Base-by-base conservation (phyloP, 208 protist species). In the Leishmania amazonensis region DNA sequence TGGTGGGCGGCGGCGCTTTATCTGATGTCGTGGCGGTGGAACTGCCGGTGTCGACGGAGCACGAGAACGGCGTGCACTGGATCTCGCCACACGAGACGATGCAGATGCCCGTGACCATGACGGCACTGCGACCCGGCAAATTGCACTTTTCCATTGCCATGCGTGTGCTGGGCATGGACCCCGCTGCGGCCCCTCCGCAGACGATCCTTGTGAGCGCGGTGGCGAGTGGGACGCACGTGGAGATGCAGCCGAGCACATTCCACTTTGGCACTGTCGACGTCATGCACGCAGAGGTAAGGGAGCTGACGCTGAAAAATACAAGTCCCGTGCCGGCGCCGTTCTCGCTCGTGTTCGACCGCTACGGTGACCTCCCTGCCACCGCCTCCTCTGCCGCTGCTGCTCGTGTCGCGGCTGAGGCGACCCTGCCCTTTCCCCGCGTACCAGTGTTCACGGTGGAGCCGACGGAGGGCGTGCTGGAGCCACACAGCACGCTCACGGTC, bases 91-190 rank as follows among this genome's bases (percentile, higher is more conserved):
- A 89, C 31, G 75, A 87, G 68, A 88, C 86, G 57, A 80, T 87
- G 67, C 82, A 90, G 68, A 87, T 99, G 42, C 88, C 88, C 11
- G 81, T 99, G 67, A 91, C 87, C 38, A 87, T 99, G 77, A 88
- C 81, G 35, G 86, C 97, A 13, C 83, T 96, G 58, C 78, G 77
- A 19, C 88, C 98, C 38, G 98, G 97, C 73, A 81, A 78, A 35
- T 78, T 98, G 49, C 87, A 91, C 62, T 91, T 98, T 71, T 94
- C 95, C 38, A 53, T 99, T 6, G 93, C 82, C 21, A 83, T 99
- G 53, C 85, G 89, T 38, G 87, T 98, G 51, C 54, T 97, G 3
- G 97, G 98, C 73, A 85, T 81, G 15, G 83, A 87, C 35, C n/a
- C 64, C 65, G 72, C 60, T 68, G 74, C 45, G 19, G 51, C 76